A percentile compares a stretch with the other conserved stretches of the same genome.
Evolutionary conservation across 2,329 filamentous ascomycete genomes (phyloP).

Genomic region (Penicillium rolfsii): DNA sequence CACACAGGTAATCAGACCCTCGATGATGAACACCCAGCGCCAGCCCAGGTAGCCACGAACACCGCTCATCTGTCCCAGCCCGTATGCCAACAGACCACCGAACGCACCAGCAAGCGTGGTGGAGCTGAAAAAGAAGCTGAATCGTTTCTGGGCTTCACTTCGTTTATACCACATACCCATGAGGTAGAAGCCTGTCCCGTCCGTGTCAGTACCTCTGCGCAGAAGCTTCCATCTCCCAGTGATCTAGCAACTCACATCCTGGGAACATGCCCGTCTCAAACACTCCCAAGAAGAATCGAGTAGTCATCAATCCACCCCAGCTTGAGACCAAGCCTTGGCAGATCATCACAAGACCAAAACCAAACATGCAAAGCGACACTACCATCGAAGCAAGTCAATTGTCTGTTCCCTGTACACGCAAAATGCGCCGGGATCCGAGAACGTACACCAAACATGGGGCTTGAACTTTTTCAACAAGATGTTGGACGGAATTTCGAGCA

Average conservation of each 20-base stretch:
- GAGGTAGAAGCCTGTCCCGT: slow-evolving; percentile 57
- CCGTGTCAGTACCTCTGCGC: neutral
- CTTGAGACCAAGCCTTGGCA: slow-evolving; percentile 77
- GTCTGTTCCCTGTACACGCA: neutral
- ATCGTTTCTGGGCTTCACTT: slow-evolving; percentile 85
- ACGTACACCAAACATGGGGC: slow-evolving; percentile 67
- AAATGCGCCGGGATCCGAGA: neutral
- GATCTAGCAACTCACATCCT: slow-evolving; percentile 55
- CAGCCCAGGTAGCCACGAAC: slow-evolving; percentile 60
- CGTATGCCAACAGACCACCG: slow-evolving; percentile 63
- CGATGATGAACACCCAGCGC: slow-evolving; percentile 60
- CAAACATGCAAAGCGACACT: slow-evolving; percentile 79
- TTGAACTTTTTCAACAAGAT: slow-evolving; percentile 70
- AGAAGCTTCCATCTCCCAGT: neutral
- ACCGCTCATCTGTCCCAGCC: slow-evolving; percentile 62
- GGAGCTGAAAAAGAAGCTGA: slow-evolving; percentile 88
- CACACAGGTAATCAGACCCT: slow-evolving; percentile 67
- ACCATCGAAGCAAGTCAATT: slow-evolving; percentile 8
- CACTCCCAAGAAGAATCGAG: slow-evolving; percentile 82
- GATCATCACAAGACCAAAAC: slow-evolving; percentile 75
- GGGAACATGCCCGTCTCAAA: slow-evolving; percentile 74
- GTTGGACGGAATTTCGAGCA: slow-evolving; percentile 69
- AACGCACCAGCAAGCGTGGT: slow-evolving; percentile 66
- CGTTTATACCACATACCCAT: slow-evolving; percentile 85
- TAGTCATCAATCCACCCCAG: slow-evolving; percentile 75